These are phyloP conservation scores for Leucogyrophana mollusca DNA, from an alignment of 768 basidiomycete genomes.

Conservation along the genomic window DNA sequence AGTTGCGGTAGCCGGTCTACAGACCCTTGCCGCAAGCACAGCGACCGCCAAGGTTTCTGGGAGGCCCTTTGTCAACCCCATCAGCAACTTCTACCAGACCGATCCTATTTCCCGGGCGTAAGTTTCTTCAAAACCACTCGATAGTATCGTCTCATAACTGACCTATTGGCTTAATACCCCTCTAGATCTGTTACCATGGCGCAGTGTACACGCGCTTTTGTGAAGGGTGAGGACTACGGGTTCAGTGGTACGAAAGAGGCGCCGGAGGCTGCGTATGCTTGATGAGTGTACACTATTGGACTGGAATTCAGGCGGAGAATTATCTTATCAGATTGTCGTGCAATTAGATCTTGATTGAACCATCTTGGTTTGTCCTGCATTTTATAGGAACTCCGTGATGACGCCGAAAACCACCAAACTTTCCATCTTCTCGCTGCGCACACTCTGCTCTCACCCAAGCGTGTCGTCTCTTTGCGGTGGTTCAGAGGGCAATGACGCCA, in stretches of 20 bases:
- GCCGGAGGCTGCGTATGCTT: conserved; percentile 45
- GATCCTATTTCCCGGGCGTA: conserved; percentile 93
- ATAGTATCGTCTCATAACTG: not conserved
- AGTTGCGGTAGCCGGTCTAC: conserved; percentile 69
- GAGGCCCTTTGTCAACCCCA: conserved; percentile 70
- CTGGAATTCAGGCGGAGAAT: not conserved
- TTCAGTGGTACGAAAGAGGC: conserved; percentile 49
- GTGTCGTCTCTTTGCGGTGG: too few relatives aligned
- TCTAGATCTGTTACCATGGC: conserved; percentile 93
- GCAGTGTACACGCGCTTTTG: conserved; percentile 85
- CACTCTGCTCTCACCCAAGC: too few relatives aligned
- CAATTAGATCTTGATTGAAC: not conserved
- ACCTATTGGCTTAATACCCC: too few relatives aligned
- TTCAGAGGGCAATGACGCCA: too few relatives aligned
- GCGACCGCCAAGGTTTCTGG: conserved; percentile 56
- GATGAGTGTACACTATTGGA: conserved; percentile 10
- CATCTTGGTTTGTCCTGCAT: not conserved
- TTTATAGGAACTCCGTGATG: too few relatives aligned
- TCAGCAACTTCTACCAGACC: conserved; percentile 94
- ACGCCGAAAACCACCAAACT: too few relatives aligned
- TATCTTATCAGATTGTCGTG: not conserved
- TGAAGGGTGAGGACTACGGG: conserved; percentile 67
- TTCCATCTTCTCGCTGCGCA: too few relatives aligned
- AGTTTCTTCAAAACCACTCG: conserved; percentile 34
- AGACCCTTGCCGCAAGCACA: conserved; percentile 50